A percentile compares a stretch with the other conserved stretches of the same genome.
Evolutionary conservation across 257 asterid genomes (phyloP).

Genomic region (Phtheirospermum japonicum): DNA sequence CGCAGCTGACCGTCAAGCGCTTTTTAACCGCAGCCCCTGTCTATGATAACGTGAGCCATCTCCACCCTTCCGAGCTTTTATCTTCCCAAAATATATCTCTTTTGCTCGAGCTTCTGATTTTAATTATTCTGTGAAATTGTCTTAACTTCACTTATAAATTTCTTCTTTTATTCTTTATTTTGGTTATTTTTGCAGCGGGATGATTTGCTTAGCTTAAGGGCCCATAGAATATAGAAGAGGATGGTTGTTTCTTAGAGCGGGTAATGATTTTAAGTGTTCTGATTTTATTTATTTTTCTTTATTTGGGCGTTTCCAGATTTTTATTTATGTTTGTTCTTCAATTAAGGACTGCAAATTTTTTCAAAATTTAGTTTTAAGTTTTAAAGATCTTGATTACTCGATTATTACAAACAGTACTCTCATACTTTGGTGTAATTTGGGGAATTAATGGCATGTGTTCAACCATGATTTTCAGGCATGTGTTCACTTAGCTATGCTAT

Average conservation of each 20-base stretch:
- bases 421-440: too few species aligned
- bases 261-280: too few species aligned
- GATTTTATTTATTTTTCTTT: too few species aligned
- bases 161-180: not conserved
- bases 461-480: too few species aligned
- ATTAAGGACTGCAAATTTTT: not conserved
- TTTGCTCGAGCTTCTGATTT: constrained; percentile 24
- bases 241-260: constrained; percentile 88
- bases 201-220: constrained; percentile 65
- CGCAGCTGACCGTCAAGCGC: constrained; percentile 58
- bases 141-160: too few species aligned
- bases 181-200: constrained; percentile 48
- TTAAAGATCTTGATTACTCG: not conserved
- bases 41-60: too few species aligned
- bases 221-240: constrained; percentile 83
- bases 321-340: too few species aligned
- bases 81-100: constrained; percentile 5
- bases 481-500: too few species aligned
- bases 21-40: constrained; percentile 88
- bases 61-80: not conserved
- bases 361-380: constrained; percentile 1
- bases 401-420: too few species aligned
- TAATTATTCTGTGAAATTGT: not conserved
- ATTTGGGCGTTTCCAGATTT: too few species aligned
- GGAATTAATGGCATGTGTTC: too few species aligned